Evolutionary conservation across 192 early-diverging fungal species (phyloP), one percentile per base, ranked within the genome.

Genomic region (Backusella australiensis): DNA sequence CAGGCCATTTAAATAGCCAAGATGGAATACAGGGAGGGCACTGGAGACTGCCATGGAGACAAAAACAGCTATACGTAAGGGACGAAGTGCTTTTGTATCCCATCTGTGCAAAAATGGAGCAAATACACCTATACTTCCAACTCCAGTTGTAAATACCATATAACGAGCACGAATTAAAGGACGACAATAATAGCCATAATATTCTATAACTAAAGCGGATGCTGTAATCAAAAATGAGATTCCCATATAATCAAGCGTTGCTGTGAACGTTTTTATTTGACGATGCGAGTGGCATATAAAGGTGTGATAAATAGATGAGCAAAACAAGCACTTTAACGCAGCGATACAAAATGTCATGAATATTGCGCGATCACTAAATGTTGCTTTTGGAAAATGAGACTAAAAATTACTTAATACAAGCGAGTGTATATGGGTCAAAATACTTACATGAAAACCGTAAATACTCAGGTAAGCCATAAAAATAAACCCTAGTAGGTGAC

Each of bases 191-290:
- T 87, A 89, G 5, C 85, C 84, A 78, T 88, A 91, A 78, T 89
- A 89, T 68, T 86, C 86, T 11, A 84, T 88, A 14, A 88, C 82
- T 19, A 88, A 75, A 19, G 87, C 83, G 23, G 85, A 87, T 15
- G 88, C 88, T 15, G 85, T 87, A 69, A 91, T 91, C 29, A 91
- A 73, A 67, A 89, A 74, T 1, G 90, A 85, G 69, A 91, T 91
- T 14, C 90, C 90, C 59, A 89, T 89, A 80, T 91, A 89, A 74
- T 89, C 88, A 12, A 91, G 76, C 21, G 85, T 89, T 21, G 87
- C 88, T 67, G 86, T 85, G 73, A 85, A 89, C 17, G 83, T 81
- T 76, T 86, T 88, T 34, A 86, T 81, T 21, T 80, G 73, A 12
- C 82, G 78, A 53, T 86, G 83, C 1, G 87, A 84, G 76, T 89